Conservation (phyloP, 768 basidiomycete species). For the Candolleomyces efflorescens region DNA sequence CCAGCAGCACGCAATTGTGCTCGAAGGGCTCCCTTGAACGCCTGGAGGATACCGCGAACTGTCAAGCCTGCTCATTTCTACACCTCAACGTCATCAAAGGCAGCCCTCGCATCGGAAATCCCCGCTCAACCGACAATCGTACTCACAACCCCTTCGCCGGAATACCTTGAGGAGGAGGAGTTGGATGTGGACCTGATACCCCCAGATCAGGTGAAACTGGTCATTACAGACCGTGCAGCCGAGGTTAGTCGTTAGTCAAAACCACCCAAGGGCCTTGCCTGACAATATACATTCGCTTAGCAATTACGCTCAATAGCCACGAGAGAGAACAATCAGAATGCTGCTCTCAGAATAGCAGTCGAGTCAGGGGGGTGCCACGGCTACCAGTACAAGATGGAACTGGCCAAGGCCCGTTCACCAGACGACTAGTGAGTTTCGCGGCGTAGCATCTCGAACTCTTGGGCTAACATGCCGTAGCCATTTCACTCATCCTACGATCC, state of each 20-base stretch:
- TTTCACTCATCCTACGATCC: slow-evolving; percentile 66
- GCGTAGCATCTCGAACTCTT: slow-evolving; percentile 2
- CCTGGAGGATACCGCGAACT: background rate
- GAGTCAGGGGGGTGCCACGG: slow-evolving; percentile 97
- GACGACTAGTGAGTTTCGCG: slow-evolving; percentile 78
- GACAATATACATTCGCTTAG: slow-evolving; percentile 36
- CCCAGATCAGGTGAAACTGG: slow-evolving; percentile 47
- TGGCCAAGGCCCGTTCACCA: slow-evolving; percentile 53
- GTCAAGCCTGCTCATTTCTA: slow-evolving; percentile 10
- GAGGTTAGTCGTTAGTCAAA: slow-evolving; percentile 42
- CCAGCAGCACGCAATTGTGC: background rate
- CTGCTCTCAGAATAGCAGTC: slow-evolving; percentile 78
- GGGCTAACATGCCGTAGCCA: slow-evolving; percentile 37
- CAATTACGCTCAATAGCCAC: slow-evolving; percentile 71
- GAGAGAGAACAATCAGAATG: slow-evolving; percentile 55
- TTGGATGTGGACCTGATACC: slow-evolving; percentile 59
- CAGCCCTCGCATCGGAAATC: slow-evolving; percentile 39
- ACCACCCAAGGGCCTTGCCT: background rate
- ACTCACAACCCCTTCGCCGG: slow-evolving; percentile 44
- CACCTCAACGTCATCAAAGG: slow-evolving; percentile 17
- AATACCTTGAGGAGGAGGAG: slow-evolving; percentile 56
- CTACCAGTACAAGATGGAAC: slow-evolving; percentile 91
- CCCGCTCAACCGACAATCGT: slow-evolving; percentile 45
- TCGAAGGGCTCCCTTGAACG: background rate
- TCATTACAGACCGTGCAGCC: slow-evolving; percentile 71